phyloP scores from a whole-genome alignment of 768 basidiomycete genomes.

The Lentinula sp. region DNA sequence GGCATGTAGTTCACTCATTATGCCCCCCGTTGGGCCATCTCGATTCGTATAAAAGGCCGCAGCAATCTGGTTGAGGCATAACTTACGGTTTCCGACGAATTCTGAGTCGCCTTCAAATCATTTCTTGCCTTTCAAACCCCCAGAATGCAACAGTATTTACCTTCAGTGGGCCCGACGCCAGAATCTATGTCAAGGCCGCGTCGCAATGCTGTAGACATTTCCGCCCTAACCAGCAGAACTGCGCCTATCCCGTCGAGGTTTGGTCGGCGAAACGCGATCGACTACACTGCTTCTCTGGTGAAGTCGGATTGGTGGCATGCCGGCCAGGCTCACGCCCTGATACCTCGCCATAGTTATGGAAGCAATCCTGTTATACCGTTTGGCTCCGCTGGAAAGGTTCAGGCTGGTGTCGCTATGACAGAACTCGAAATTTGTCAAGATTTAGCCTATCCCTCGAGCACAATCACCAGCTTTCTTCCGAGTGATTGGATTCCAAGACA shows the following conservation, averaged over 20 bases:
- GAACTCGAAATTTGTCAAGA: neutral
- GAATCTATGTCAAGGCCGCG: neutral
- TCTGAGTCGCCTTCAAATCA: neutral
- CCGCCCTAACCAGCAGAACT: neutral
- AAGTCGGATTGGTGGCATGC: constrained; percentile 5
- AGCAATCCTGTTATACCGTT: neutral
- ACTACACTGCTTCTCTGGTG: neutral
- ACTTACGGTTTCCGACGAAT: neutral
- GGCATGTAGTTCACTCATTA: neutral
- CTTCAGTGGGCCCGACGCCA: neutral
- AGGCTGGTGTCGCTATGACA: constrained; percentile 1
- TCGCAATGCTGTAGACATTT: neutral
- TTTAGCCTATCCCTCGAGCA: neutral
- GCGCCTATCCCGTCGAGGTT: neutral
- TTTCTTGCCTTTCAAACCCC: neutral
- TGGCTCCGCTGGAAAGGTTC: neutral
- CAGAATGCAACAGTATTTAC: neutral
- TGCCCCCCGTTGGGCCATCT: neutral
- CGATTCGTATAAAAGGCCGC: neutral
- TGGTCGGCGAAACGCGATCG: constrained; percentile 1
- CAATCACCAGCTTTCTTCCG: neutral
- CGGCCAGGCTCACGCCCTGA: neutral
- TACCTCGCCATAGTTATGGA: neutral
- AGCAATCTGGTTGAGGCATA: neutral
- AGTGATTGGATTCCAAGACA: neutral